Percentiles rank a stretch among this genome's conserved stretches.
These are phyloP conservation scores for Pseudocercospora pini-densiflorae DNA, from an alignment of 2,329 filamentous ascomycete species.

Conservation along the genomic window DNA sequence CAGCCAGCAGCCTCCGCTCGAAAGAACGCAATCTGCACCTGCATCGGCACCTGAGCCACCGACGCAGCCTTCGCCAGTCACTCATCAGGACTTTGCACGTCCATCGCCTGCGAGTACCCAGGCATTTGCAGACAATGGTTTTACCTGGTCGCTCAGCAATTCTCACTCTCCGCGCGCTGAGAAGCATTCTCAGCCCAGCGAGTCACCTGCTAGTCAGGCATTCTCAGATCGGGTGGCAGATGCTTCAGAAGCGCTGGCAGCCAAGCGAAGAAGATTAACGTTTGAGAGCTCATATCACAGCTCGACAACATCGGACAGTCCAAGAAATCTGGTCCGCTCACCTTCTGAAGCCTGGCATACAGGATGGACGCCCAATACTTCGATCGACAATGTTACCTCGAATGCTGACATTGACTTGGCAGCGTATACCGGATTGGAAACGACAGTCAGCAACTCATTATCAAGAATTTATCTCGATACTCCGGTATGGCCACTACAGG, in stretches of 20 bases:
- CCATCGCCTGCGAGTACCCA: not conserved
- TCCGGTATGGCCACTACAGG: constrained; percentile 37
- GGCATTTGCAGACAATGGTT: not conserved
- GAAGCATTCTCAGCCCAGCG: constrained; percentile 1
- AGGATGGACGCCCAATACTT: constrained; percentile 29
- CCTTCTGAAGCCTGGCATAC: constrained; percentile 30
- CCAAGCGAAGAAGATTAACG: constrained; percentile 27
- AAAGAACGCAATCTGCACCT: constrained; percentile 9
- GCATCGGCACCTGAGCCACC: not conserved
- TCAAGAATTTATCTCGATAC: constrained; percentile 38
- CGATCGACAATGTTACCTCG: constrained; percentile 17
- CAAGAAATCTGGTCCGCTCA: constrained; percentile 12
- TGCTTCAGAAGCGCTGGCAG: constrained; percentile 5
- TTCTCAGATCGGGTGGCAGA: constrained; percentile 13
- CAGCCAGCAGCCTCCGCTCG: constrained; percentile 4
- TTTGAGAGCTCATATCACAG: constrained; percentile 26
- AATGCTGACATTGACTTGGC: constrained; percentile 18
- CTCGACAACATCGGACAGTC: constrained; percentile 20
- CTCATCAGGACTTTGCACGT: not conserved
- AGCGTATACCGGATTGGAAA: constrained; percentile 26
- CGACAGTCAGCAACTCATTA: constrained; percentile 27
- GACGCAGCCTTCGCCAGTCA: not conserved
- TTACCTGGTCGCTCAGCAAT: not conserved
- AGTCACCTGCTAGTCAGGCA: constrained; percentile 11
- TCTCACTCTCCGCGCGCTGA: not conserved